These are phyloP conservation scores for Golubevia sp. DNA, from an alignment of 1,284 basidiomycete species.

Conservation along the genomic window DNA sequence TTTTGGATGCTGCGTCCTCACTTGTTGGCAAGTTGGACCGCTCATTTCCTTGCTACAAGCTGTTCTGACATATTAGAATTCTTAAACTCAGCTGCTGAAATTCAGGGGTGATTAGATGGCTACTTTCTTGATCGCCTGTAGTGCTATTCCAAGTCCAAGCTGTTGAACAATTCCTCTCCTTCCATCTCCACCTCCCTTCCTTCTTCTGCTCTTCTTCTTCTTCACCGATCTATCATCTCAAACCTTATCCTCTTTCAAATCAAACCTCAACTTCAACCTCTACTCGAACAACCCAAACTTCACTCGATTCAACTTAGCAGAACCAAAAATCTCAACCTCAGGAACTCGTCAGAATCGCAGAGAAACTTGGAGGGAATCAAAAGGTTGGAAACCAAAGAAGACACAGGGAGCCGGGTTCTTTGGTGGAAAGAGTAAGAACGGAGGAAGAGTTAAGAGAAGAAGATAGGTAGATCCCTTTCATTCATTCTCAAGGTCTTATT, in stretches of 20 bases:
- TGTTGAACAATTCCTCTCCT: no score
- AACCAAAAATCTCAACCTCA: conserved; percentile 39
- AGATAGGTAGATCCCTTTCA: conserved; percentile 13
- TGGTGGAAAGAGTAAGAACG: conserved; percentile 29
- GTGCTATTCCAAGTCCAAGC: no score
- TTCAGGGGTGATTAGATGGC: no score
- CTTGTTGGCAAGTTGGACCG: no score
- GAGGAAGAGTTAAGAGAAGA: conserved; percentile 39
- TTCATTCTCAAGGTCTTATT: no score
- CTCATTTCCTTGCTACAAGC: no score
- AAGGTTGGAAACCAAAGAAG: conserved; percentile 34
- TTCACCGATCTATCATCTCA: conserved; percentile 3
- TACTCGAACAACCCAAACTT: not conserved
- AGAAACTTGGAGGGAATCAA: conserved; percentile 38
- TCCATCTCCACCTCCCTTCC: not conserved
- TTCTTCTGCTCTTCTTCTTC: not conserved
- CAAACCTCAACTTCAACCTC: not conserved
- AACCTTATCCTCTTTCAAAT: no score
- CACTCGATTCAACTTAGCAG: not conserved
- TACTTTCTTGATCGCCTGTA: no score
- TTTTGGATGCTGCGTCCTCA: no score
- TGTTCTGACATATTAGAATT: no score
- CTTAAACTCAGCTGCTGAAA: no score
- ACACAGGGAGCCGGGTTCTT: conserved; percentile 20
- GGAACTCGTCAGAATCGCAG: conserved; percentile 38